A percentile compares a stretch with the other conserved stretches of the same genome.
Conservation (phyloP, 441 rosid genomes). For the Raphanus hybrid region DNA sequence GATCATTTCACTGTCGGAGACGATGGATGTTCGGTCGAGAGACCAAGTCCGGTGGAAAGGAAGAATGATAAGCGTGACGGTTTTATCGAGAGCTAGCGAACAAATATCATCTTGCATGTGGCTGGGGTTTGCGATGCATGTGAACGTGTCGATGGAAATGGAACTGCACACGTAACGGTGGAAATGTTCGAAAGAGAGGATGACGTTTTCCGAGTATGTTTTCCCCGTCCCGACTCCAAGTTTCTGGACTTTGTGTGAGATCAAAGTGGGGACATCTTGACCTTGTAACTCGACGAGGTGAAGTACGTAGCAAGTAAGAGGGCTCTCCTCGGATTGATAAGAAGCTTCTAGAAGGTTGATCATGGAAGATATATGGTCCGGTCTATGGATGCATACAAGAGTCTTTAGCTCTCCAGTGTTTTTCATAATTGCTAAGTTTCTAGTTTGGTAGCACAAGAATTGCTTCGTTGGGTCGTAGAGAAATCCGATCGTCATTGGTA, state of each 20-base stretch:
- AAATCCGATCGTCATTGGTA: constrained; percentile 32
- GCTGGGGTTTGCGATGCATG: constrained; percentile 46
- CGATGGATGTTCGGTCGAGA: constrained; percentile 44
- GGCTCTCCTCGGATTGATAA: constrained; percentile 40
- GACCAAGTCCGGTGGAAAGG: constrained; percentile 62
- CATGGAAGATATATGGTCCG: constrained; percentile 49
- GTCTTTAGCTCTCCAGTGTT: constrained; percentile 44
- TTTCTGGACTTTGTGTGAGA: constrained; percentile 51
- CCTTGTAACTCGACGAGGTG: constrained; percentile 55
- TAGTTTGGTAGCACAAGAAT: constrained; percentile 49
- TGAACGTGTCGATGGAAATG: constrained; percentile 42
- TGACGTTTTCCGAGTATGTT: constrained; percentile 44
- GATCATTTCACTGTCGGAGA: constrained; percentile 38
- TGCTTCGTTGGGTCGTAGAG: constrained; percentile 49
- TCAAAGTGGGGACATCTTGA: constrained; percentile 46
- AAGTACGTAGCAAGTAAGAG: constrained; percentile 46
- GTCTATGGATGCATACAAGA: constrained; percentile 53
- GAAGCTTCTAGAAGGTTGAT: constrained; percentile 48
- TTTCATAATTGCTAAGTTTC: constrained; percentile 42
- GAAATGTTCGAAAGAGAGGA: constrained; percentile 49
- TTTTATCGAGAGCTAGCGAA: constrained; percentile 52
- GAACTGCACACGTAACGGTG: constrained; percentile 36
- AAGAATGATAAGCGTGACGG: constrained; percentile 47
- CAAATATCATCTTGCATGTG: constrained; percentile 56
- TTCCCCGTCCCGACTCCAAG: constrained; percentile 26